Evolutionary conservation across 2,329 filamentous ascomycete genomes (phyloP).

Genomic region (Cytospora piceae): DNA sequence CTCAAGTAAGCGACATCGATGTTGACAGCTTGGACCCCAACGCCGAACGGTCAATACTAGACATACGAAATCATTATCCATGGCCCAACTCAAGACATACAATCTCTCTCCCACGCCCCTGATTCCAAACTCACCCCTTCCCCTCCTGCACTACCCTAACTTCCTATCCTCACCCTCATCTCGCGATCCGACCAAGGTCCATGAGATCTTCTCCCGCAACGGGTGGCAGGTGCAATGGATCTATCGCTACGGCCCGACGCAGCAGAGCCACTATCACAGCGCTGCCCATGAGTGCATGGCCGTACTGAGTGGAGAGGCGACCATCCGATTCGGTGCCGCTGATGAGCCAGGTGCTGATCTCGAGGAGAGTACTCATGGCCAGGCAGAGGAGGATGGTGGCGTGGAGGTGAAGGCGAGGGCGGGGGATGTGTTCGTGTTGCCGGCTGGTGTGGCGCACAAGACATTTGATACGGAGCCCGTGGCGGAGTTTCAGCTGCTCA

Average conservation of each 20-base stretch:
- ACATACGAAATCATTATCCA: slow-evolving; percentile 28
- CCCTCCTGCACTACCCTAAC: slow-evolving; percentile 56
- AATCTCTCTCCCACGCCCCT: slow-evolving; percentile 48
- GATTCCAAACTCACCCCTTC: slow-evolving; percentile 55
- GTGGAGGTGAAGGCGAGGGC: slow-evolving; percentile 53
- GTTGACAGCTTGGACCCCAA: background rate
- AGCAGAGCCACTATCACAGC: slow-evolving; percentile 61
- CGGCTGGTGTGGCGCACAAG: slow-evolving; percentile 59
- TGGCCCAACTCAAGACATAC: slow-evolving; percentile 43
- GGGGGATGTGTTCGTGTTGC: slow-evolving; percentile 63
- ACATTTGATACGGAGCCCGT: slow-evolving; percentile 47
- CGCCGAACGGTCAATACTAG: background rate
- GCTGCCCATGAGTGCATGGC: slow-evolving; percentile 60
- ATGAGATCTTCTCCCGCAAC: slow-evolving; percentile 52
- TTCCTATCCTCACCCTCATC: slow-evolving; percentile 38
- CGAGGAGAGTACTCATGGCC: slow-evolving; percentile 45
- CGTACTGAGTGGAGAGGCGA: slow-evolving; percentile 54
- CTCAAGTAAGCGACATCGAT: background rate
- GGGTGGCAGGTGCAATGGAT: slow-evolving; percentile 61
- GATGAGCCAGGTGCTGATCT: slow-evolving; percentile 46
- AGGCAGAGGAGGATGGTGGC: slow-evolving; percentile 46
- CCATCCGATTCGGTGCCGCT: slow-evolving; percentile 57
- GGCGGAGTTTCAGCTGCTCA: slow-evolving; percentile 45
- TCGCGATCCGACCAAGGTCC: slow-evolving; percentile 35
- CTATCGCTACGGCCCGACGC: slow-evolving; percentile 58